Conservation (phyloP, 495 filamentous ascomycete species). For the Xylaria cubensis region DNA sequence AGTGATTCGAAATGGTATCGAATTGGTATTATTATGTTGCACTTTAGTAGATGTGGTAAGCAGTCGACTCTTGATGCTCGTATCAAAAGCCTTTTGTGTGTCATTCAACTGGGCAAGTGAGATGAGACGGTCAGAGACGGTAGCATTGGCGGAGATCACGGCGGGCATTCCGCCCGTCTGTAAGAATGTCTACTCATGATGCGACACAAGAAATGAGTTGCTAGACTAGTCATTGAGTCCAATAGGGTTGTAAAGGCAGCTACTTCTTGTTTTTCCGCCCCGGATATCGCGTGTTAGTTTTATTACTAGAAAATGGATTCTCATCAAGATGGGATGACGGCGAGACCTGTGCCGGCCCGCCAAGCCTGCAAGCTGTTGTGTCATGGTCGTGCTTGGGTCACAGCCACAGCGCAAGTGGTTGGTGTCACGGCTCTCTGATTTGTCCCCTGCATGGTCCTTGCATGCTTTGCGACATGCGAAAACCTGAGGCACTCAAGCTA, state of each 20-base stretch:
- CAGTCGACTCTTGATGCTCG: neutral
- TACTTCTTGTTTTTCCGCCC: neutral
- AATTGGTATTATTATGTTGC: neutral
- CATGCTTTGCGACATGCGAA: constrained; percentile 12
- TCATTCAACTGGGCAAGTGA: too few species aligned
- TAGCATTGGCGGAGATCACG: neutral
- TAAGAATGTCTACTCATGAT: neutral
- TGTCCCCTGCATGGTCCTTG: constrained; percentile 22
- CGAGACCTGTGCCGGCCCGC: constrained; percentile 7
- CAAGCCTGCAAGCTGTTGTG: constrained; percentile 19
- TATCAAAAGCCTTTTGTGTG: neutral
- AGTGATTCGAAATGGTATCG: neutral
- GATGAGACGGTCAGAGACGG: neutral
- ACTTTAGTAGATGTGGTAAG: neutral
- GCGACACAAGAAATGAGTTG: neutral
- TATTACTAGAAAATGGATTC: neutral
- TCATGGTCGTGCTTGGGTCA: constrained; percentile 23
- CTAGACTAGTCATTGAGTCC: neutral
- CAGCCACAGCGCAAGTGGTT: constrained; percentile 10
- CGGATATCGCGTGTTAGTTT: constrained; percentile 10
- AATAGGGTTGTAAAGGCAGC: neutral
- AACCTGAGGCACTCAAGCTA: neutral
- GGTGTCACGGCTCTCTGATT: neutral
- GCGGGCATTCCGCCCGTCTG: too few species aligned
- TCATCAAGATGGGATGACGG: constrained; percentile 18